Evolutionary conservation across 2,329 filamentous ascomycete genomes (phyloP), one percentile per base, ranked within the genome.

Genomic region (Alternaria sp.): DNA sequence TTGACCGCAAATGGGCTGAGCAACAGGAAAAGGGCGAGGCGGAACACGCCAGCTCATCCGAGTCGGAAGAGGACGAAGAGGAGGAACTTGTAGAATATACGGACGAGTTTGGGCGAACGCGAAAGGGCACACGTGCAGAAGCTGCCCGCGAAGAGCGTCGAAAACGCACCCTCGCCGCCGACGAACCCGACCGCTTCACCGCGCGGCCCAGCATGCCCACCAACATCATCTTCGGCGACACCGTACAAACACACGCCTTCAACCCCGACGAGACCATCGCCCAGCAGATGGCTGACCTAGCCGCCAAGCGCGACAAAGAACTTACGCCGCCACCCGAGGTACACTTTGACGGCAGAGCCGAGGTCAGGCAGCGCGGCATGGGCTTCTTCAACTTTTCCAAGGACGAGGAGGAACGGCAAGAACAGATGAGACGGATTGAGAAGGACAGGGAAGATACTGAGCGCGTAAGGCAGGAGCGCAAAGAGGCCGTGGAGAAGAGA

Each of bases 1-100:
- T 99, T 79, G 96, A 98, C 80, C 87, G 91, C 64, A 99, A 98
- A 82, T 98, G 96, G 94, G 93, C 91, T 0, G 92, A 97, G 75
- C 82, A 84, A 23, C 84, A 89, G 58, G 80, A 78, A 4, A 73
- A 75, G 2, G 80, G 76, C 57, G 81, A 84, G 61, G 65, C 82
- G 7, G 79, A 78, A 3, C 80, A 82, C 2, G 82, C 83, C 14
- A 79, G 68, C 47, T 76, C 64, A 14, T 76, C 77, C 1, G 81
- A 82, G 3, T 75, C 71, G 3, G 66, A 71, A 15, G 68, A 63
- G 20, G 68, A 66, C n/a, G 79, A 83, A 50, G 78, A 84, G 47
- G 83, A 85, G 25, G 90, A 94, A 58, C 79, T 92, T n/a, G 83
- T 98, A 6, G 94, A 97, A 70, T 96, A 93, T 77, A 87, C 91